Base-by-base conservation (phyloP, 2,329 filamentous ascomycete species). In the Hortaea sp. region DNA sequence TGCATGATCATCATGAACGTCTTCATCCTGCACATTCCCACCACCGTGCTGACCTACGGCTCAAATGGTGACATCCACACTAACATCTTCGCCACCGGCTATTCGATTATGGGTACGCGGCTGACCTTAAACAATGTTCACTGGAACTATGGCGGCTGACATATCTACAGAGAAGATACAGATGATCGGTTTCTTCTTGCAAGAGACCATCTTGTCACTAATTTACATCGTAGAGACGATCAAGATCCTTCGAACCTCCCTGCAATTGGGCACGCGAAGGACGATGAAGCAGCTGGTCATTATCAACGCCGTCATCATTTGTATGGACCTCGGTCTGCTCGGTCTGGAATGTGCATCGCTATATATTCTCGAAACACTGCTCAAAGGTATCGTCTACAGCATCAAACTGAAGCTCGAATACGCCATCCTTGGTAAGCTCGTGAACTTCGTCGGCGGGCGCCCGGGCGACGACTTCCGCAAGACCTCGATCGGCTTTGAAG, bases 1-100 rank as follows among this genome's bases (percentile, higher is more conserved):
- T 67, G 58, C 44, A 78, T 82, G 72, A 82, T 84, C 48, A 68
- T 79, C 35, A 55, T 69, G 49, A 72, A 81, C 54, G 69, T 68
- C 12, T 51, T 79, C 34, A 46, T 79, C 7, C 61, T 78, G 27
- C 75, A 81, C 52, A 63, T 75, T 0, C 69, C 73, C 0, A 76
- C 75, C 4, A 74, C 72, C 0, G 67, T 81, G 1, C 61, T 82
- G 29, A 74, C 75, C 2, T 79, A 71, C 49, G 77, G 73, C 7
- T 66, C 72, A 1, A 75, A 75, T 51, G 37, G 50, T 47, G 31
- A 44, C 45, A 27, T 39, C 30, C 29, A 44, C n/a, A 55, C 47
- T 6, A 39, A 43, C 29, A 39, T 39, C 9, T 72, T 66, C 46
- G 63, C 65, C 47, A 57, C 62, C 13, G 53, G 44, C 6, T 41